Conservation (phyloP, 2,329 filamentous ascomycete genomes). For the Botryotinia narcissicola region DNA sequence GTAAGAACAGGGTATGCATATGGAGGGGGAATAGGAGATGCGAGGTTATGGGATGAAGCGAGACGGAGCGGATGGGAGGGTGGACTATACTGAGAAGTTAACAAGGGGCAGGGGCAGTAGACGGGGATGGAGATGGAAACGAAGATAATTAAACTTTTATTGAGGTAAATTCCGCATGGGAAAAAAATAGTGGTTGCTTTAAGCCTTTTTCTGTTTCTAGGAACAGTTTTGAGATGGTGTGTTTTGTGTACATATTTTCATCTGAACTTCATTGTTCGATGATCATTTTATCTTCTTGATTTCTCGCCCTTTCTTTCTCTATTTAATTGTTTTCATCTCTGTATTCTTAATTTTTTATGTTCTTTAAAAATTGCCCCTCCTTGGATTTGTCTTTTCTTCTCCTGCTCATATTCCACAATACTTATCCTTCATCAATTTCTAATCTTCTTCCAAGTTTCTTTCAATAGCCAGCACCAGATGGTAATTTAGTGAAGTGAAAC, state of each 20-base stretch:
- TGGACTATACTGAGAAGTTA: not conserved
- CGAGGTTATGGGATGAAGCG: not conserved
- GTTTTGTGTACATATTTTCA: too few relatives aligned
- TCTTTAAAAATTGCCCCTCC: too few relatives aligned
- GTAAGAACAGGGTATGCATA: not conserved
- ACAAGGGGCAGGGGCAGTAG: not conserved
- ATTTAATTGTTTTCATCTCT: too few relatives aligned
- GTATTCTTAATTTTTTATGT: too few relatives aligned
- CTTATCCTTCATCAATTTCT: too few relatives aligned
- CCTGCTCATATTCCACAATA: too few relatives aligned
- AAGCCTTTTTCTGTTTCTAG: not conserved
- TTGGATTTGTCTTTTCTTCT: too few relatives aligned
- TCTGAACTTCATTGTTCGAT: not conserved
- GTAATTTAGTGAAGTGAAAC: too few relatives aligned
- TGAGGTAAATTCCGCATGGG: not conserved
- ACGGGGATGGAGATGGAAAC: not conserved
- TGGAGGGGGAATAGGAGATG: not conserved
- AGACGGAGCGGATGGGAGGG: not conserved
- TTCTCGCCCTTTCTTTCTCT: too few relatives aligned
- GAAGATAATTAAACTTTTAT: not conserved
- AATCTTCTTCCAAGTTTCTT: too few relatives aligned
- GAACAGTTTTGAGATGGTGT: too few relatives aligned
- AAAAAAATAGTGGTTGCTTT: rapidly evolving
- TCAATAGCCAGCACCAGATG: too few relatives aligned
- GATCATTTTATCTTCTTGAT: not conserved